Conservation (phyloP, 108 stramenopile genomes). For the Schizochytrium sp. region DNA sequence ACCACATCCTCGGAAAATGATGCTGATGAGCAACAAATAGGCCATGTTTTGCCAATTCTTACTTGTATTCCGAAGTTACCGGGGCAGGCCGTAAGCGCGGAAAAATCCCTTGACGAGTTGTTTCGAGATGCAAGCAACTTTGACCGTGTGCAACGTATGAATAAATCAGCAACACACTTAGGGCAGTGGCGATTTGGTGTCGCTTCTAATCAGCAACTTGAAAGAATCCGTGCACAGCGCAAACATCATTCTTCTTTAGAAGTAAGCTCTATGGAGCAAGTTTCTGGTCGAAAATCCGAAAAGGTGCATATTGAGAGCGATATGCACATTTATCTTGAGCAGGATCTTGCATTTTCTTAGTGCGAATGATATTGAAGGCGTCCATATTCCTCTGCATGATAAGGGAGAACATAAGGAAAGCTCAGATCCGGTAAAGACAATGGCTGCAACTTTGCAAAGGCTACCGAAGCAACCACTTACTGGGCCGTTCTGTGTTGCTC, state of each 20-base stretch:
- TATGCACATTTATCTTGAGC: slow-evolving; percentile 52
- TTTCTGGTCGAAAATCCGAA: not conserved
- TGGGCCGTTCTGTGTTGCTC: slow-evolving; percentile 3
- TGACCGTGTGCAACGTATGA: slow-evolving; percentile 46
- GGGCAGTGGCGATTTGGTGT: slow-evolving; percentile 47
- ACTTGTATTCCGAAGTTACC: slow-evolving; percentile 21
- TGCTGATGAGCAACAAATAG: not conserved
- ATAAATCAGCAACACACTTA: slow-evolving; percentile 7
- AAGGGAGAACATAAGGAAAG: not conserved
- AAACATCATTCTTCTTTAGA: not conserved
- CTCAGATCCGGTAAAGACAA: slow-evolving; percentile 7
- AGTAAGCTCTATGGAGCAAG: not conserved
- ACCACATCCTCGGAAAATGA: not conserved
- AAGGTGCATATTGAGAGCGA: slow-evolving; percentile 15
- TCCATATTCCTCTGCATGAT: not conserved
- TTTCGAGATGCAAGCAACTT: slow-evolving; percentile 40
- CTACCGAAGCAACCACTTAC: not conserved
- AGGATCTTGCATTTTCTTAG: slow-evolving; percentile 1
- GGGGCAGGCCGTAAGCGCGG: slow-evolving; percentile 1
- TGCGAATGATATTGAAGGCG: not conserved
- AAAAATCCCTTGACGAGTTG: slow-evolving; percentile 31
- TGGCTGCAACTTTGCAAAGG: not conserved
- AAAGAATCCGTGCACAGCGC: not conserved
- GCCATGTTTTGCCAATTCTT: slow-evolving; percentile 31
- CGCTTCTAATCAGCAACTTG: slow-evolving; percentile 9